A percentile compares a stretch with the other conserved stretches of the same genome.
Conservation (phyloP, 2,329 filamentous ascomycete species). For the Xylaria sp. region DNA sequence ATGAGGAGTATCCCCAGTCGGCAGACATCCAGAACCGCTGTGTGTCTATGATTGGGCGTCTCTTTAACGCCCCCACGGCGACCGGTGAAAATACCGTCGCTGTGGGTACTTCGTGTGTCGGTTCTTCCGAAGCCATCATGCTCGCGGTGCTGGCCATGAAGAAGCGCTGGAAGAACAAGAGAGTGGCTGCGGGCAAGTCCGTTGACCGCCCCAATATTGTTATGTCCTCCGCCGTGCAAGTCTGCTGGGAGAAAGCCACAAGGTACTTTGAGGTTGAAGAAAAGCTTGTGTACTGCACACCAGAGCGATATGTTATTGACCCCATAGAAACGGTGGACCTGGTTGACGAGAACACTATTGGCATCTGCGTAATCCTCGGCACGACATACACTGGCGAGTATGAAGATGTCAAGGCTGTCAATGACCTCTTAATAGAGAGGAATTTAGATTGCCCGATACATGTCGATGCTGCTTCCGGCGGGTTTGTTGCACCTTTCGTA, state of each 20-base stretch:
- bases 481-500: slow-evolving; percentile 92
- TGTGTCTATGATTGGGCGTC: slow-evolving; percentile 85
- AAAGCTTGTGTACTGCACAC: slow-evolving; percentile 72
- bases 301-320: slow-evolving; percentile 67
- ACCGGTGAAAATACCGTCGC: slow-evolving; percentile 62
- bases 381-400: slow-evolving; percentile 97
- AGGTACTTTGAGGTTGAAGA: slow-evolving; percentile 94
- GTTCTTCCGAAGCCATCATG: slow-evolving; percentile 89
- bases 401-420: slow-evolving; percentile 90
- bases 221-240: slow-evolving; percentile 96
- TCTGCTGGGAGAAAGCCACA: slow-evolving; percentile 94
- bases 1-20: slow-evolving; percentile 81
- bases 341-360: slow-evolving; percentile 77
- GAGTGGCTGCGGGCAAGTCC: slow-evolving; percentile 81
- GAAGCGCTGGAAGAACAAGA: slow-evolving; percentile 88
- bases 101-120: slow-evolving; percentile 87
- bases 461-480: slow-evolving; percentile 89
- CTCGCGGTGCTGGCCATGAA: slow-evolving; percentile 89
- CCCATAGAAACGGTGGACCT: slow-evolving; percentile 64
- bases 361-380: slow-evolving; percentile 88
- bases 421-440: slow-evolving; percentile 79
- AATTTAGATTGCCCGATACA: slow-evolving; percentile 85
- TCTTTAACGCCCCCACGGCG: slow-evolving; percentile 77
- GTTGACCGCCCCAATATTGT: slow-evolving; percentile 84
- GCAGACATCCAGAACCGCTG: slow-evolving; percentile 91